These are phyloP conservation scores for Eimeria maxima DNA, from an alignment of 169 alveolate genomes.

Conservation along the genomic window DNA sequence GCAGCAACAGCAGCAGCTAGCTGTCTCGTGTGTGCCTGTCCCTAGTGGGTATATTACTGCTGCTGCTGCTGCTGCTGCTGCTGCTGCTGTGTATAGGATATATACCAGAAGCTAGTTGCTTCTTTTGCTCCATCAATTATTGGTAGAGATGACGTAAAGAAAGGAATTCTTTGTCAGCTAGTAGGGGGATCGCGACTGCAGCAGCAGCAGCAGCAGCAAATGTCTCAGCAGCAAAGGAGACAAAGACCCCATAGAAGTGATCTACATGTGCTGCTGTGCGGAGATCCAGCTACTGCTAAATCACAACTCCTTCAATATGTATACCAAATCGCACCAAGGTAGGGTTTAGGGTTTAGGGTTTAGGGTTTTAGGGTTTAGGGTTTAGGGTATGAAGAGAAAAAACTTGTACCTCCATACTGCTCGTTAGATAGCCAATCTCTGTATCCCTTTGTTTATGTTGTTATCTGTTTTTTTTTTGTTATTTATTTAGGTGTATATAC, in stretches of 20 bases:
- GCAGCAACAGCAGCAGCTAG: conserved; percentile 14
- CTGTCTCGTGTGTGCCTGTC: background rate
- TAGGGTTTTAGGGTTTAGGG: conserved; percentile 27
- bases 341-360: conserved; percentile 23
- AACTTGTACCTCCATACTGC: too few relatives aligned
- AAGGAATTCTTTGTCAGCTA: conserved; percentile 95
- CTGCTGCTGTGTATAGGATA: conserved; percentile 14
- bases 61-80: conserved; percentile 54
- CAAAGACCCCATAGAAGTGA: conserved; percentile 93
- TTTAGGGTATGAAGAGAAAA: too few relatives aligned
- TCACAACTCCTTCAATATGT: conserved; percentile 97
- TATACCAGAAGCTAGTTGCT: background rate
- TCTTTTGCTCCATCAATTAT: conserved; percentile 95
- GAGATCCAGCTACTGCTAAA: conserved; percentile 99
- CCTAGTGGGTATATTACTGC: background rate
- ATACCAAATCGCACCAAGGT: conserved; percentile 73
- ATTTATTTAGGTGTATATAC: conserved; percentile 90
- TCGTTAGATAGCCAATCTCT: too few relatives aligned
- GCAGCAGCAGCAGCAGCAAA: conserved; percentile 85
- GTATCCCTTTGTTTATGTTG: too few relatives aligned
- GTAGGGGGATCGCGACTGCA: conserved; percentile 97
- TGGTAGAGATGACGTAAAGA: conserved; percentile 97
- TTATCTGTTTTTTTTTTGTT: too few relatives aligned
- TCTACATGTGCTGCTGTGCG: conserved; percentile 98
- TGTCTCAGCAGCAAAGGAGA: conserved; percentile 84